phyloP scores from a whole-genome alignment of 352 stramenopile species.

The Thalassiosira delicatula region DNA sequence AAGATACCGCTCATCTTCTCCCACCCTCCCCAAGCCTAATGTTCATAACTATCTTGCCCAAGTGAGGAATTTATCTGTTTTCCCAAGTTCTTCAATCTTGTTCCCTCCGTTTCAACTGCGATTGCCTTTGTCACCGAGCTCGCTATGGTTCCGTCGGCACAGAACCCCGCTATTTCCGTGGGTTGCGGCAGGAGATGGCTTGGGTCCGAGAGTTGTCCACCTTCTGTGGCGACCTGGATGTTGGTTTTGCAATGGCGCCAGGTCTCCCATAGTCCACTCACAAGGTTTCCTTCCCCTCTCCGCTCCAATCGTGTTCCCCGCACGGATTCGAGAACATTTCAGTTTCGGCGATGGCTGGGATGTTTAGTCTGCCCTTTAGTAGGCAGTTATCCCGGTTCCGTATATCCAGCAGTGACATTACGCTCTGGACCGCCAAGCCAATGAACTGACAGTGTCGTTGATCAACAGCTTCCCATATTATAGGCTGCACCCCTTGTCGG shows the following conservation, averaged over 20 bases:
- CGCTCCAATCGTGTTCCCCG: no score
- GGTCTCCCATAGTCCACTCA: neutral
- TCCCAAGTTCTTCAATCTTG: neutral
- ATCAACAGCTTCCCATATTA: no score
- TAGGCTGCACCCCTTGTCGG: no score
- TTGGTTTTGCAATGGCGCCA: neutral
- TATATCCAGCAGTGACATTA: no score
- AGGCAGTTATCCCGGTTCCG: no score
- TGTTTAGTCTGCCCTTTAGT: no score
- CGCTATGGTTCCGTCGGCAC: neutral
- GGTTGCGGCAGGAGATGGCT: neutral
- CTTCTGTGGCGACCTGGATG: neutral
- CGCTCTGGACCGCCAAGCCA: no score
- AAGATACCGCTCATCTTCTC: no score
- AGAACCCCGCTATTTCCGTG: neutral
- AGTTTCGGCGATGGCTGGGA: no score
- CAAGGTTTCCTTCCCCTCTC: no score
- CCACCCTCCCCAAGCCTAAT: neutral
- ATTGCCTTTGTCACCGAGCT: neutral
- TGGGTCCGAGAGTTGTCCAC: neutral
- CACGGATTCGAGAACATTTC: no score
- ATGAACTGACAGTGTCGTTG: no score
- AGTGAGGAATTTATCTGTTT: neutral
- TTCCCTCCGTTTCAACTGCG: neutral
- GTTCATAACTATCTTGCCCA: neutral